phyloP scores from a whole-genome alignment of 106 monocot species.

The Apostasia shenzhenica region DNA sequence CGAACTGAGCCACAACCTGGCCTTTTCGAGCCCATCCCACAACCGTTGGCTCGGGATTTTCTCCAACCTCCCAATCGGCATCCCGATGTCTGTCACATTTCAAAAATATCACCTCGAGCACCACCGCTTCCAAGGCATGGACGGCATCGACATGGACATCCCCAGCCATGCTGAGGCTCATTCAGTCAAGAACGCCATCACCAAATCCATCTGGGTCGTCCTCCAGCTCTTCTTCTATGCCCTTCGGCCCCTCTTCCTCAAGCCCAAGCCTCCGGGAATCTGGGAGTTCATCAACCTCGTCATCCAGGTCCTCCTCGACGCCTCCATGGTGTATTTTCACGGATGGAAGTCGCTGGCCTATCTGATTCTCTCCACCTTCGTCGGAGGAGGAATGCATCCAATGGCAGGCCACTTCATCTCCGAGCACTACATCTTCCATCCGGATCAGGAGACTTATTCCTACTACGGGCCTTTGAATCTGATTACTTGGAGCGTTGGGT shows the following conservation, averaged over 20 bases:
- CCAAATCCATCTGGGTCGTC: conserved; percentile 74
- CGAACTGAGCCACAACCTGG: conserved; percentile 93
- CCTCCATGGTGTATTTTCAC: conserved; percentile 38
- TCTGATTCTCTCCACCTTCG: conserved; percentile 70
- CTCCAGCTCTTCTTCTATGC: conserved; percentile 93
- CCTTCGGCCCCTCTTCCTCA: conserved; percentile 68
- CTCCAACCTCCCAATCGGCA: conserved; percentile 89
- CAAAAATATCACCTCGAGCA: conserved; percentile 96
- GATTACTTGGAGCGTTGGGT: conserved; percentile 84
- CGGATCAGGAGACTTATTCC: conserved; percentile 83
- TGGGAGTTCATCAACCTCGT: conserved; percentile 75
- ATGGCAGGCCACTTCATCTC: conserved; percentile 96
- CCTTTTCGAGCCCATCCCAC: conserved; percentile 65
- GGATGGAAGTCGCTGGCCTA: conserved; percentile 80
- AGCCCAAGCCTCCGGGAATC: conserved; percentile 80
- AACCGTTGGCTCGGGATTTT: conserved; percentile 90
- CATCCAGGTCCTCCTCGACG: conserved; percentile 48
- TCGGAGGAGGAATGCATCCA: conserved; percentile 90
- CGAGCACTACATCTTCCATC: conserved; percentile 81
- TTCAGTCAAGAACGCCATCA: conserved; percentile 34
- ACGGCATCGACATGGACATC: conserved; percentile 87
- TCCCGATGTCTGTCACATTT: conserved; percentile 94
- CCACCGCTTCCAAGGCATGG: conserved; percentile 87
- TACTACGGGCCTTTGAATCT: conserved; percentile 86
- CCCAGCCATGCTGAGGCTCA: conserved; percentile 47